Evolutionary conservation across 768 basidiomycete genomes (phyloP).

Genomic region (Neoboletus magnificus): DNA sequence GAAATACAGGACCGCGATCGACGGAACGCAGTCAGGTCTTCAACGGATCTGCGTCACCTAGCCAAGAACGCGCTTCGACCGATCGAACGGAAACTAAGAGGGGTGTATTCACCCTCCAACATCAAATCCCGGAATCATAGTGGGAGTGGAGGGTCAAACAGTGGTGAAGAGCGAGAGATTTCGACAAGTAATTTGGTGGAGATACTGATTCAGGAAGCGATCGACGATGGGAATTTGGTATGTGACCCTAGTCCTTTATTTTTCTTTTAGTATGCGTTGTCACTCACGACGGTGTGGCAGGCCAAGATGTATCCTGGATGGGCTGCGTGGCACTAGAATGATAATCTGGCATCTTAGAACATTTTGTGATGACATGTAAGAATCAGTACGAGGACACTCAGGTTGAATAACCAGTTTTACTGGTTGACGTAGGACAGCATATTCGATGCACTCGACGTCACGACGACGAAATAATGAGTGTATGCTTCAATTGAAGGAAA

Average conservation of each 20-base stretch:
- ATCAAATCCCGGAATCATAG: constrained; percentile 38
- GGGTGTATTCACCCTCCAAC: constrained; percentile 53
- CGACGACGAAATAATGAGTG: constrained; percentile 4
- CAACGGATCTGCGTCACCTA: constrained; percentile 58
- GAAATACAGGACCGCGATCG: constrained; percentile 42
- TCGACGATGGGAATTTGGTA: constrained; percentile 66
- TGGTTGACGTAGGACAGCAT: not conserved
- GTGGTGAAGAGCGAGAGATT: constrained; percentile 40
- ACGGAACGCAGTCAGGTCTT: constrained; percentile 44
- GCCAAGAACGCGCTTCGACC: constrained; percentile 75
- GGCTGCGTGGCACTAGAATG: constrained; percentile 68
- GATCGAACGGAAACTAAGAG: constrained; percentile 82
- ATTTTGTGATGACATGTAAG: not conserved
- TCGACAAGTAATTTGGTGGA: constrained; percentile 89
- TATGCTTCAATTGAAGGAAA: constrained; percentile 14
- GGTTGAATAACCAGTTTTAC: not conserved
- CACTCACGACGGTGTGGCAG: constrained; percentile 38
- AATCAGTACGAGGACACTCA: not conserved
- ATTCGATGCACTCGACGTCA: not conserved
- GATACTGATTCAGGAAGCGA: constrained; percentile 87
- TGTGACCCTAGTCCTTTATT: constrained; percentile 16
- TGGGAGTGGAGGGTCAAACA: constrained; percentile 22
- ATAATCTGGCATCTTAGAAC: not conserved
- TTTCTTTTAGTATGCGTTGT: not conserved
- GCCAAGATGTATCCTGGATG: constrained; percentile 90